Evolutionary conservation across 192 early-diverging fungal species (phyloP).

Genomic region (Anaeromyces robustus): DNA sequence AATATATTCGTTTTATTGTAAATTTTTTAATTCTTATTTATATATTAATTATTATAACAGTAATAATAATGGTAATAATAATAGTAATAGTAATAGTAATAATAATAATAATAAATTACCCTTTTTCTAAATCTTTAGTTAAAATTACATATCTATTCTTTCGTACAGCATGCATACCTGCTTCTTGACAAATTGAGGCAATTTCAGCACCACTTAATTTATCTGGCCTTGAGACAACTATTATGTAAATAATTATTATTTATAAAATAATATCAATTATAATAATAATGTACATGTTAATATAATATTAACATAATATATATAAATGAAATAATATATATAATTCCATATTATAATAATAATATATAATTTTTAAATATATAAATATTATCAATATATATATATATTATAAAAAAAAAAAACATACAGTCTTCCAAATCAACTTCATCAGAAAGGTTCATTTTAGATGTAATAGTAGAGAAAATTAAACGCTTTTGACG

Average conservation of each 20-base stretch:
- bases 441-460: conserved; percentile 96
- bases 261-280: no score
- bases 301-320: no score
- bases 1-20: no score
- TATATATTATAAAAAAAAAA: not conserved
- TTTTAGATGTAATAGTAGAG: conserved; percentile 83
- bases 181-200: conserved; percentile 94
- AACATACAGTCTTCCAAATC: conserved; percentile 88
- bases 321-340: no score
- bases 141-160: conserved; percentile 95
- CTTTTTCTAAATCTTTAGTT: conserved; percentile 90
- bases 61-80: no score
- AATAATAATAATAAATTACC: conserved; percentile 11
- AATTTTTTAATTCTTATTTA: no score
- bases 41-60: no score
- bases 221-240: conserved; percentile 88
- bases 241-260: no score
- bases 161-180: conserved; percentile 94
- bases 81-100: no score
- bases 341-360: no score
- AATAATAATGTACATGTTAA: no score
- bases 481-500: conserved; percentile 96
- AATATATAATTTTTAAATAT: no score
- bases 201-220: conserved; percentile 95
- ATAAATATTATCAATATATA: not conserved